These are phyloP conservation scores for Aspergillus ustus DNA, from an alignment of 2,329 filamentous ascomycete genomes.

Conservation along the genomic window DNA sequence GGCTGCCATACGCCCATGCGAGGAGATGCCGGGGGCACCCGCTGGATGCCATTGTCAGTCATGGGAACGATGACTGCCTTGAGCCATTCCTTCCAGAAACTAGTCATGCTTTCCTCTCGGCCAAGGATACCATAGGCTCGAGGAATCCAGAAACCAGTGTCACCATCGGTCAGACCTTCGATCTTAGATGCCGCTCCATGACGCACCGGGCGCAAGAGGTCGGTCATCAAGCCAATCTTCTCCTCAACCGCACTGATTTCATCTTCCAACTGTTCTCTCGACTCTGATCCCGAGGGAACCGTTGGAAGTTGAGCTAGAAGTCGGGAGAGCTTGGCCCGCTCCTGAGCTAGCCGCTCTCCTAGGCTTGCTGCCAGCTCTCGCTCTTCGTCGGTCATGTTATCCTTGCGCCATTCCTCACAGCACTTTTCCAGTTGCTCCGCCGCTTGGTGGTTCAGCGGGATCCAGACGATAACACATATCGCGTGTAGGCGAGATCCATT, in stretches of 20 bases:
- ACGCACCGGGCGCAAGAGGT: slow-evolving; percentile 87
- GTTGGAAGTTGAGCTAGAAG: slow-evolving; percentile 82
- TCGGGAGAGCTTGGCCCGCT: slow-evolving; percentile 87
- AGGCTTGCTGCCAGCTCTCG: slow-evolving; percentile 90
- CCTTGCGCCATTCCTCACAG: slow-evolving; percentile 85
- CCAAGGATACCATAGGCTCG: slow-evolving; percentile 92
- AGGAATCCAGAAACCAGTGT: slow-evolving; percentile 94
- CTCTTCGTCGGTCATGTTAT: slow-evolving; percentile 98
- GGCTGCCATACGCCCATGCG: slow-evolving; percentile 94
- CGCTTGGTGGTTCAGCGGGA: slow-evolving; percentile 77
- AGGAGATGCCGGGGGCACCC: slow-evolving; percentile 86
- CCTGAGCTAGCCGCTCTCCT: slow-evolving; percentile 81
- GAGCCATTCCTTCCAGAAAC: slow-evolving; percentile 99
- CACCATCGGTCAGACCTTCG: slow-evolving; percentile 90
- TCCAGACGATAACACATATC: slow-evolving; percentile 90
- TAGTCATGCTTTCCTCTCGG: slow-evolving; percentile 77
- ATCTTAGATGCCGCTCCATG: slow-evolving; percentile 97
- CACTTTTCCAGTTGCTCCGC: slow-evolving; percentile 74
- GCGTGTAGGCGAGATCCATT: slow-evolving; percentile 92
- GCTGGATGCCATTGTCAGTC: slow-evolving; percentile 81
- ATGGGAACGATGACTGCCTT: slow-evolving; percentile 93
- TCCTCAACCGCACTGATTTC: slow-evolving; percentile 96
- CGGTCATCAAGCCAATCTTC: slow-evolving; percentile 95
- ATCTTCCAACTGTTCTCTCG: slow-evolving; percentile 84
- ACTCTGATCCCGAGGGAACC: slow-evolving; percentile 77